Percentiles rank a stretch among this genome's conserved stretches.
These are phyloP conservation scores for Dichotomopilus funicola DNA, from an alignment of 2,329 filamentous ascomycete genomes.

Conservation along the genomic window DNA sequence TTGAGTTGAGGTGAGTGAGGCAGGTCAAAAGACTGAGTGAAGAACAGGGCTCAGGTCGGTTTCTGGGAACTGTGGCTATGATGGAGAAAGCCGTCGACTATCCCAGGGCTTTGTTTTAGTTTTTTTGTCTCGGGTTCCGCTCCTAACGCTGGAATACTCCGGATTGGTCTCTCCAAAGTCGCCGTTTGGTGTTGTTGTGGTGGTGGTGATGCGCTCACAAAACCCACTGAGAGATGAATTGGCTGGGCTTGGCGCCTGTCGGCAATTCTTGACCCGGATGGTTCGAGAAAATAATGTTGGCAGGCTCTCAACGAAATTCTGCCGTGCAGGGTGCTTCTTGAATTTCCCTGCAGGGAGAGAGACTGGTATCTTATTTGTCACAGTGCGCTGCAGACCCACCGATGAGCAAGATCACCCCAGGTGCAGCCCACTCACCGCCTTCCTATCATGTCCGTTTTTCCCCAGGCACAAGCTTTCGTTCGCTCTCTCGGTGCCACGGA, in stretches of 20 bases:
- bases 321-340: constrained; percentile 3
- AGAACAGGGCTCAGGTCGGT: too few species aligned
- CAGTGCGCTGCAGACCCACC: background rate
- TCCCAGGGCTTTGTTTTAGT: background rate
- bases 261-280: constrained; percentile 14
- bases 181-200: background rate
- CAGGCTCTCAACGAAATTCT: constrained; percentile 5
- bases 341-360: background rate
- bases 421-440: constrained; percentile 6
- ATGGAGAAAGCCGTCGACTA: background rate
- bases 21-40: too few species aligned
- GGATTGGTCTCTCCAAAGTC: background rate
- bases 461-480: background rate
- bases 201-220: background rate
- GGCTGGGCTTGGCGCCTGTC: constrained; percentile 6
- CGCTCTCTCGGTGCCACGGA: background rate
- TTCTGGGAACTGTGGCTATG: too few species aligned
- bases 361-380: background rate
- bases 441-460: background rate
- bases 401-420: background rate
- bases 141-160: background rate
- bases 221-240: background rate
- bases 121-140: background rate
- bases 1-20: too few species aligned
- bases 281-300: constrained; percentile 13